These are phyloP conservation scores for Phytophthora pinifolia DNA, from an alignment of 352 stramenopile genomes.

Conservation along the genomic window DNA sequence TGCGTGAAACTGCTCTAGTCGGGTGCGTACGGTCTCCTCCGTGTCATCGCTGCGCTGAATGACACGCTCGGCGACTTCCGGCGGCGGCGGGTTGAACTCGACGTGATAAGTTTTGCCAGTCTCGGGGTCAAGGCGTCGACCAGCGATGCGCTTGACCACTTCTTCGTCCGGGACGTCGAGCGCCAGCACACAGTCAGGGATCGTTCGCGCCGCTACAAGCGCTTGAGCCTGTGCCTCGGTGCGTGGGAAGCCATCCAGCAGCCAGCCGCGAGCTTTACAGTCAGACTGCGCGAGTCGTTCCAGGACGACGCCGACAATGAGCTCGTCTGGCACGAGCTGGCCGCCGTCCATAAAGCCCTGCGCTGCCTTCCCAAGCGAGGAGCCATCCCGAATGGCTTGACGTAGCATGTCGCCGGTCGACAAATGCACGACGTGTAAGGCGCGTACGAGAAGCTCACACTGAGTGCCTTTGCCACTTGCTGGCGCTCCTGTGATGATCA, in stretches of 20 bases:
- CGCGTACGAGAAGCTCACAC: conserved; percentile 91
- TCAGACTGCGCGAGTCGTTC: conserved; percentile 74
- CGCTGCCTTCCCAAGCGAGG: conserved; percentile 68
- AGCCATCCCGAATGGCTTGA: conserved; percentile 73
- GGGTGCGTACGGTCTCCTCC: conserved; percentile 86
- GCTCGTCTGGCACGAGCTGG: conserved; percentile 91
- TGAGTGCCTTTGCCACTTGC: conserved; percentile 96
- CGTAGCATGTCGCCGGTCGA: conserved; percentile 95
- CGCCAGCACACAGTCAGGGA: conserved; percentile 93
- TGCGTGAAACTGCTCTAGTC: conserved; percentile 84
- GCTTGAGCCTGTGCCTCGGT: conserved; percentile 82
- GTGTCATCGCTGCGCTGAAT: conserved; percentile 86
- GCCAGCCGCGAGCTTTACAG: conserved; percentile 71
- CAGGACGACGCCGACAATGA: conserved; percentile 95
- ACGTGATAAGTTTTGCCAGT: conserved; percentile 94
- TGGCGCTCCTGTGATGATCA: conserved; percentile 93
- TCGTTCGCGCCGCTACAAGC: conserved; percentile 59
- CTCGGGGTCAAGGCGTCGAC: conserved; percentile 89
- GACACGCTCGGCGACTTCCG: conserved; percentile 59
- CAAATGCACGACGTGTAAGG: conserved; percentile 93
- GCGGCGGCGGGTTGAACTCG: conserved; percentile 77
- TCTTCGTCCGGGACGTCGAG: conserved; percentile 94
- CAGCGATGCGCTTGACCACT: conserved; percentile 93
- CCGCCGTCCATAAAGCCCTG: conserved; percentile 93
- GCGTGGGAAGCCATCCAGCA: conserved; percentile 96